phyloP scores from a whole-genome alignment of 208 protist species.

The Crithidia mellificae region DNA sequence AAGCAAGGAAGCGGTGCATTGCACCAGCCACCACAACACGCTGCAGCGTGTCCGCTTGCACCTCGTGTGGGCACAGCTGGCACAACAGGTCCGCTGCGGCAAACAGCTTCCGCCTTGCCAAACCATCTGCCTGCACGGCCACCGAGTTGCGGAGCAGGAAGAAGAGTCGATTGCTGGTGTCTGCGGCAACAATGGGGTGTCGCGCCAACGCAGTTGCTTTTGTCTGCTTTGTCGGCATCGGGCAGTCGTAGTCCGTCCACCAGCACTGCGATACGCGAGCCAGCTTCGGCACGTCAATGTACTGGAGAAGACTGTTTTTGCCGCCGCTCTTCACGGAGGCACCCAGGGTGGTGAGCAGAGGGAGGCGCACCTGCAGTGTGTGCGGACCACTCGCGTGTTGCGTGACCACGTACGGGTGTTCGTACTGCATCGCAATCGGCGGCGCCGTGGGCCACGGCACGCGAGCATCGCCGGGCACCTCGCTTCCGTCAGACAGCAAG shows the following conservation, averaged over 20 bases:
- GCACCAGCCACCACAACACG: constrained; percentile 41
- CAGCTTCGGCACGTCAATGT: constrained; percentile 17
- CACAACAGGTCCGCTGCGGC: constrained; percentile 53
- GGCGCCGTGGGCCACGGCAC: constrained; percentile 18
- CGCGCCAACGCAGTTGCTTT: constrained; percentile 25
- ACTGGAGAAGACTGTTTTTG: constrained; percentile 25
- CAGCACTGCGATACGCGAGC: constrained; percentile 37
- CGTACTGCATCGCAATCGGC: constrained; percentile 39
- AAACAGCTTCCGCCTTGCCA: constrained; percentile 36
- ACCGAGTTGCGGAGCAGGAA: constrained; percentile 38
- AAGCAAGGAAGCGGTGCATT: constrained; percentile 42
- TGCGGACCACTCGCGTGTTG: constrained; percentile 26
- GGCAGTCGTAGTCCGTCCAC: constrained; percentile 56
- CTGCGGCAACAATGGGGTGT: constrained; percentile 39
- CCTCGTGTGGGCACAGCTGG: constrained; percentile 59
- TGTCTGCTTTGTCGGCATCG: constrained; percentile 31
- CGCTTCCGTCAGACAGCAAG: constrained; percentile 59
- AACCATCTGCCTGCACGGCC: constrained; percentile 27
- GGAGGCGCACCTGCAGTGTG: constrained; percentile 64
- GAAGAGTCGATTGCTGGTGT: constrained; percentile 38
- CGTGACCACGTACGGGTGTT: constrained; percentile 63
- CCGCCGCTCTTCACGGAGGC: not conserved
- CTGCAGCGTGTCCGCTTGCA: constrained; percentile 30
- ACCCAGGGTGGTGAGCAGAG: constrained; percentile 44
- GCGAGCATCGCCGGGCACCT: constrained; percentile 42